phyloP scores from a whole-genome alignment of 306 rosid genomes.

The Luffa aegyptiaca region DNA sequence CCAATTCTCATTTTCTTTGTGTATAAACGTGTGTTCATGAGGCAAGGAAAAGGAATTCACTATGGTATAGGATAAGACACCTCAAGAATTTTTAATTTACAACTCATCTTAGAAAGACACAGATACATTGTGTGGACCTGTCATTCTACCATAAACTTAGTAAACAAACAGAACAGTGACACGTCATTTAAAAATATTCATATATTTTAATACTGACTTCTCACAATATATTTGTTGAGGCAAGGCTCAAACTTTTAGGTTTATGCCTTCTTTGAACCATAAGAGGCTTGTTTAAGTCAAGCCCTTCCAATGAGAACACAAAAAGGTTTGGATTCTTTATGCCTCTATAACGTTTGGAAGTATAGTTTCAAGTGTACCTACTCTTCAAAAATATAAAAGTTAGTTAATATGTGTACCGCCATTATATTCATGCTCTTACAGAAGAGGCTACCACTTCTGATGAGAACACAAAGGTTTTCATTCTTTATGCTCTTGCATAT shows the following conservation, averaged over 20 bases:
- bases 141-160: not conserved
- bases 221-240: not conserved
- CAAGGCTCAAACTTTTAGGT: not conserved
- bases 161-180: not conserved
- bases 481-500: not conserved
- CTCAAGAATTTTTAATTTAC: not conserved
- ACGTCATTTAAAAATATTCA: not conserved
- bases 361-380: too few species aligned
- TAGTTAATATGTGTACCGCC: too few species aligned
- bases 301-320: not conserved
- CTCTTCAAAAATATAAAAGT: not conserved
- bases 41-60: not conserved
- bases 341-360: not conserved
- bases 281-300: not conserved
- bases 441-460: not conserved
- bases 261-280: not conserved
- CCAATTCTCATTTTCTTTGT: not conserved
- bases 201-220: not conserved
- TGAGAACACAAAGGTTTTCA: not conserved
- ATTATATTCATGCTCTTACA: not conserved
- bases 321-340: not conserved
- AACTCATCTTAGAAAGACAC: not conserved
- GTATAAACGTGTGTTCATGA: not conserved
- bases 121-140: not conserved
- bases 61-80: not conserved